Evolutionary conservation across 2,329 filamentous ascomycete species (phyloP), one percentile per base, ranked within the genome.

Genomic region (Phaeosphaeriaceae sp.): DNA sequence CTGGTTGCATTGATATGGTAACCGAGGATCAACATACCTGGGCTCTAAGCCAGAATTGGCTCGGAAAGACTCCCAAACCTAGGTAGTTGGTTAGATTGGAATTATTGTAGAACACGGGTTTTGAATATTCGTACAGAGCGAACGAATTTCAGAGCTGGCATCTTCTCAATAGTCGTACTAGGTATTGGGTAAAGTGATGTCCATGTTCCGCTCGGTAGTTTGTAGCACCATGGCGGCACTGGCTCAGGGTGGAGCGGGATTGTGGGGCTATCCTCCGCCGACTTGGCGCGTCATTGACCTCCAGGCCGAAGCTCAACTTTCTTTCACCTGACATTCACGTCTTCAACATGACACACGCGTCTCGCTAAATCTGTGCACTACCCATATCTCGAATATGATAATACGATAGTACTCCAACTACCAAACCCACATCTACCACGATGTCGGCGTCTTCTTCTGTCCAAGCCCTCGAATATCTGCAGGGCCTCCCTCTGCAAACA

Each of bases 21-120:
- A 30, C 1, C 4, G 16, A 15, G 21, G 11, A n/a, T 15, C 20
- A 30, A 44, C 23, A 37, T 78, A 96, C 92, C 89, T 89, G 71
- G 91, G 91, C 73, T 97, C 93, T 16, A 97, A 77, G 6, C 92
- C 92, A 4, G 92, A 96, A 57, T 90, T 89, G 59, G 84, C 83
- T 77, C 89, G 85, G 74, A 97, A 97, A 2, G 90, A 92, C 71
- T 89, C 88, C 79, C 91, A 83, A 38, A 95, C 90, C 90, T 94
- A 50, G 15, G 50, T 32, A 40, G 44, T 44, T 16, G 40, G 44
- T 75, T 29, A 73, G 60, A 52, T 40, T 11, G n/a, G 11, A 28
- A 7, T 46, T 50, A 8, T 23, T 42, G 6, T 13, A 9, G 6
- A 13, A 6, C 29, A 15, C 12, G 18, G 1, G n/a, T 2, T 12